phyloP scores from a whole-genome alignment of 768 basidiomycete genomes.

The Pulveroboletus sp. region DNA sequence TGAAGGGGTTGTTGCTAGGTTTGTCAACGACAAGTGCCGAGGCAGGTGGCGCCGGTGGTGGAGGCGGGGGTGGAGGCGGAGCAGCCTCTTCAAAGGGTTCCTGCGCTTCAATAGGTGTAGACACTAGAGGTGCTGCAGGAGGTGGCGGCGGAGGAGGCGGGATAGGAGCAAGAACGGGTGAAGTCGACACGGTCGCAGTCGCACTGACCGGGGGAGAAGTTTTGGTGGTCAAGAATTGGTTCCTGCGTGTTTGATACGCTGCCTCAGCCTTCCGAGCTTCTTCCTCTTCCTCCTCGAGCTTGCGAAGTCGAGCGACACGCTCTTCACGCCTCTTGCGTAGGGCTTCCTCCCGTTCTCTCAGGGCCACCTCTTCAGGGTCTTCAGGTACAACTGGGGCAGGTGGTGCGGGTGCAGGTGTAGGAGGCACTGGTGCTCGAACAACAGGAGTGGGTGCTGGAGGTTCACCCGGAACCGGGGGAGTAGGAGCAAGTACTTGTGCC shows the following conservation, averaged over 20 bases:
- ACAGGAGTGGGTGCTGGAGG: slow-evolving; percentile 24
- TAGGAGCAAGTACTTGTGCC: slow-evolving; percentile 19
- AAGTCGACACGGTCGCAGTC: slow-evolving; percentile 18
- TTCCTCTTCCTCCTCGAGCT: slow-evolving; percentile 65
- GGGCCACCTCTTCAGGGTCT: slow-evolving; percentile 73
- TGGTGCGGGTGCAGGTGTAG: slow-evolving; percentile 53
- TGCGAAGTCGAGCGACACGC: slow-evolving; percentile 63
- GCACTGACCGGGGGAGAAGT: slow-evolving; percentile 29
- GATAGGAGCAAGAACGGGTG: slow-evolving; percentile 40
- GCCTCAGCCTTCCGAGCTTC: slow-evolving; percentile 49
- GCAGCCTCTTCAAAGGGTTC: slow-evolving; percentile 20
- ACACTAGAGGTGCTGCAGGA: slow-evolving; percentile 28
- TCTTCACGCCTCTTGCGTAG: slow-evolving; percentile 71
- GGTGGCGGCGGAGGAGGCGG: slow-evolving; percentile 33
- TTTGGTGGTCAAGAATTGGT: slow-evolving; percentile 38
- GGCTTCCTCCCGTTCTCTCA: slow-evolving; percentile 66
- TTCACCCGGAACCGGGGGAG: slow-evolving; percentile 19
- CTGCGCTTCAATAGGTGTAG: slow-evolving; percentile 15
- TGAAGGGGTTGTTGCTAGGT: slow-evolving; percentile 77
- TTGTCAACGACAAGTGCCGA: slow-evolving; percentile 39
- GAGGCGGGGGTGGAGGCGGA: slow-evolving; percentile 32
- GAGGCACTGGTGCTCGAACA: slow-evolving; percentile 29
- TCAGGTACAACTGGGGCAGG: slow-evolving; percentile 40
- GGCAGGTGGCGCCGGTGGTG: slow-evolving; percentile 25
- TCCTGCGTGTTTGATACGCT: slow-evolving; percentile 32